Percentiles rank a stretch among this genome's conserved stretches.
Evolutionary conservation across 257 asterid genomes (phyloP).

Genomic region (Gardenia jasminoides): DNA sequence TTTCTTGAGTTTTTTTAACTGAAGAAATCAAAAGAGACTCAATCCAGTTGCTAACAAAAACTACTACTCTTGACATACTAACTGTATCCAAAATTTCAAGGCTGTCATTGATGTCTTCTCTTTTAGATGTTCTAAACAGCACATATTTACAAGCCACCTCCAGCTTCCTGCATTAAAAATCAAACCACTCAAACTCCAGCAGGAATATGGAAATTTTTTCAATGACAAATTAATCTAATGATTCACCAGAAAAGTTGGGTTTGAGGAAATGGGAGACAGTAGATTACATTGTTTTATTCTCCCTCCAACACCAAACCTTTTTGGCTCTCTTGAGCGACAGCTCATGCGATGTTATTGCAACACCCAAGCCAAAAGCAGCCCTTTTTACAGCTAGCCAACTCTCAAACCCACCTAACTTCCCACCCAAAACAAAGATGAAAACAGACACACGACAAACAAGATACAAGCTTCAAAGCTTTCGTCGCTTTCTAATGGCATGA

Average conservation of each 20-base stretch:
- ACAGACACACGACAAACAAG: too few species aligned
- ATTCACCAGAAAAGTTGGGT: not conserved
- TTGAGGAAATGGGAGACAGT: not conserved
- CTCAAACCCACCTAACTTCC: not conserved
- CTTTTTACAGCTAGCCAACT: not conserved
- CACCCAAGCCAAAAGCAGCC: not conserved
- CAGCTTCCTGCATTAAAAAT: constrained; percentile 63
- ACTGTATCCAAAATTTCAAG: constrained; percentile 40
- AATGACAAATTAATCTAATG: not conserved
- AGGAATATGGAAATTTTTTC: not conserved
- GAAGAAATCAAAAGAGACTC: constrained; percentile 63
- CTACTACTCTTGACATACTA: constrained; percentile 57
- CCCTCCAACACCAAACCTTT: not conserved
- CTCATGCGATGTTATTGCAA: not conserved
- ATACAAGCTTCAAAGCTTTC: too few species aligned
- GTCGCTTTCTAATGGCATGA: too few species aligned
- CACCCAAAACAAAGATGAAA: too few species aligned
- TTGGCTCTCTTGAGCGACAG: not conserved
- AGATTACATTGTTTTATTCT: not conserved
- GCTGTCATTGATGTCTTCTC: constrained; percentile 26
- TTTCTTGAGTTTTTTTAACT: constrained; percentile 47
- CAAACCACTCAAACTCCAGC: constrained; percentile 10
- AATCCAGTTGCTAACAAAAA: constrained; percentile 65
- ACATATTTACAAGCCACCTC: constrained; percentile 62
- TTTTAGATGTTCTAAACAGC: constrained; percentile 32